Evolutionary conservation across 2,329 filamentous ascomycete genomes (phyloP), one percentile per base, ranked within the genome.

Genomic region (Xylaria sp.): DNA sequence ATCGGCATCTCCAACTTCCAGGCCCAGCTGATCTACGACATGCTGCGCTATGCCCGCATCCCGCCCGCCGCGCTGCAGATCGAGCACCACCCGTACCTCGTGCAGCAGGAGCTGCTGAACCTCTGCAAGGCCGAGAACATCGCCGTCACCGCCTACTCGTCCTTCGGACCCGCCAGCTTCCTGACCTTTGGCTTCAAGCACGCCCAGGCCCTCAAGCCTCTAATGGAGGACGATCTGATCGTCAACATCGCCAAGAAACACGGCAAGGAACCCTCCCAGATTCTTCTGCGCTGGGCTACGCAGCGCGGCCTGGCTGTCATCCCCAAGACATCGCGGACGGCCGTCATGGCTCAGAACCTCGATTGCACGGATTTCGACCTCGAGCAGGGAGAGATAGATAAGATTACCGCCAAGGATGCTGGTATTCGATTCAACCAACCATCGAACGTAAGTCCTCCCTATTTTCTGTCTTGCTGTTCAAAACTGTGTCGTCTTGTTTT

Each of bases 11-110:
- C 88, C 83, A 97, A 97, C 86, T 95, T 94, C 88, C 91, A 92
- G 81, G 88, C 87, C 56, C 88, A 92, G 81, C 84, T 93, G 72
- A 82, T 97, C 77, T 91, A 94, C 80, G 93, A 96, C 81, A 83
- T 94, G 74, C 86, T 95, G 78, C 89, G 91, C 76, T 93, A 94
- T 81, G 92, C 92, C 71, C 88, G 87, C 75, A 88, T 93, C 81
- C 85, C 85, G 53, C 92, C 93, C 9, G 91, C 92, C 46, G 90
- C 91, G 48, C 89, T 96, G 69, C 93, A 97, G 85, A 90, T 97
- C 80, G 93, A 97, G 85, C 92, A 95, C 84, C 93, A 97, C 86
- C 93, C 93, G 31, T 96, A 94, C 86, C 88, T 95, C 67, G 90
- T 92, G 69, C 93, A 97, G 85, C 81, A 84, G 68, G 86, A 89